Conservation (phyloP, 2,329 filamentous ascomycete species). For the Penicillium sclerotigenum region DNA sequence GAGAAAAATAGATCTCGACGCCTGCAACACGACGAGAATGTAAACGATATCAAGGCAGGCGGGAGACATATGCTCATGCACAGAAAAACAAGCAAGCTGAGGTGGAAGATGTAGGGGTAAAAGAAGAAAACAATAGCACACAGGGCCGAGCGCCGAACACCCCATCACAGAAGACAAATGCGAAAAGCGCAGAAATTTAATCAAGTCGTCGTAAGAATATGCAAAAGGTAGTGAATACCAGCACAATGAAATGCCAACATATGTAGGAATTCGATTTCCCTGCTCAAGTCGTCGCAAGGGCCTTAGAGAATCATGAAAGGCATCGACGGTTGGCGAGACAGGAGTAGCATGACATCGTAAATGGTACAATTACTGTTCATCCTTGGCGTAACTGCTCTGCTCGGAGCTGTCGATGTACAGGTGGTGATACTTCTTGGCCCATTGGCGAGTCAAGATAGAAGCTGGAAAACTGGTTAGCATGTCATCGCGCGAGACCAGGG, state of each 20-base stretch:
- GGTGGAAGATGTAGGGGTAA: conserved; percentile 17
- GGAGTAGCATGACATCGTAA: conserved; percentile 27
- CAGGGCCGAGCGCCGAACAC: conserved; percentile 34
- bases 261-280: conserved; percentile 35
- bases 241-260: conserved; percentile 43
- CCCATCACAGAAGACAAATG: conserved; percentile 35
- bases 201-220: conserved; percentile 41
- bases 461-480: conserved; percentile 52
- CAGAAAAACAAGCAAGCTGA: conserved; percentile 19
- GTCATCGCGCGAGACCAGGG: not conserved
- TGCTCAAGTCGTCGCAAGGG: conserved; percentile 19
- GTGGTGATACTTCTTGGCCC: conserved; percentile 75
- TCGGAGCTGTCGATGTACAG: conserved; percentile 38
- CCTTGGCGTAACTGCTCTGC: conserved; percentile 34
- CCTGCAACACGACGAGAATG: conserved; percentile 28
- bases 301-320: conserved; percentile 27
- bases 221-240: conserved; percentile 40
- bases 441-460: conserved; percentile 85
- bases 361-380: conserved; percentile 30
- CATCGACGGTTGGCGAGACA: conserved; percentile 22
- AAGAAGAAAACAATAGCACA: conserved; percentile 21
- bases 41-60: conserved; percentile 33
- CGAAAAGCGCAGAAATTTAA: conserved; percentile 34
- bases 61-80: conserved; percentile 25
- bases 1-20: conserved; percentile 27